phyloP scores from a whole-genome alignment of 805 yeast species.

The Nakazawaea wyomingensis region DNA sequence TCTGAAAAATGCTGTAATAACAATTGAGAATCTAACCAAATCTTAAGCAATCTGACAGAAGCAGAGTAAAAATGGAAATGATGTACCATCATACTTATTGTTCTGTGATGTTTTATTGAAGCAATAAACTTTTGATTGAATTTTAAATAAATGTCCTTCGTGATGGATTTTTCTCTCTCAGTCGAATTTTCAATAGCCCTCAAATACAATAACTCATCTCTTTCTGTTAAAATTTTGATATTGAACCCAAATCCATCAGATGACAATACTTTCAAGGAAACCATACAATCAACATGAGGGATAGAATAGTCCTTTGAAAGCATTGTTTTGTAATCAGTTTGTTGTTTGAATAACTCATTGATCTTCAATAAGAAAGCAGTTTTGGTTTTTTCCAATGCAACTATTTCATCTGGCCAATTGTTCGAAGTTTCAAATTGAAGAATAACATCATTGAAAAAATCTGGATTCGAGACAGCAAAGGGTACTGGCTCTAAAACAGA shows the following conservation, averaged over 20 bases:
- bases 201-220: slow-evolving; percentile 71
- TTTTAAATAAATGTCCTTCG: slow-evolving; percentile 58
- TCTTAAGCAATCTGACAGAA: slow-evolving; percentile 77
- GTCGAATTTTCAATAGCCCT: slow-evolving; percentile 66
- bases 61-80: slow-evolving; percentile 72
- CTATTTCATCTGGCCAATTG: slow-evolving; percentile 94
- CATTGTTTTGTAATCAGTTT: slow-evolving; percentile 50
- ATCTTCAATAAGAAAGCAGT: slow-evolving; percentile 82
- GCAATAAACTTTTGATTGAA: slow-evolving; percentile 64
- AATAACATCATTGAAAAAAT: slow-evolving; percentile 74
- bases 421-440: slow-evolving; percentile 84
- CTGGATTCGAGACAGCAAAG: slow-evolving; percentile 67
- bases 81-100: slow-evolving; percentile 64
- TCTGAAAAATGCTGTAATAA: slow-evolving; percentile 68
- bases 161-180: slow-evolving; percentile 50
- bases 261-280: slow-evolving; percentile 59
- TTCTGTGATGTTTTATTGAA: slow-evolving; percentile 74
- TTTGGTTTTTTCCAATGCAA: slow-evolving; percentile 82
- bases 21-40: slow-evolving; percentile 84
- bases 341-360: slow-evolving; percentile 38
- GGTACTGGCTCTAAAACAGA: slow-evolving; percentile 79
- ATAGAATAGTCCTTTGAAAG: slow-evolving; percentile 62
- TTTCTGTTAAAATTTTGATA: slow-evolving; percentile 71
- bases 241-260: slow-evolving; percentile 90
- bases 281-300: slow-evolving; percentile 58